Evolutionary conservation across 192 early-diverging fungal genomes (phyloP), one percentile per base, ranked within the genome.

Genomic region (Backusella parvicylindrica): DNA sequence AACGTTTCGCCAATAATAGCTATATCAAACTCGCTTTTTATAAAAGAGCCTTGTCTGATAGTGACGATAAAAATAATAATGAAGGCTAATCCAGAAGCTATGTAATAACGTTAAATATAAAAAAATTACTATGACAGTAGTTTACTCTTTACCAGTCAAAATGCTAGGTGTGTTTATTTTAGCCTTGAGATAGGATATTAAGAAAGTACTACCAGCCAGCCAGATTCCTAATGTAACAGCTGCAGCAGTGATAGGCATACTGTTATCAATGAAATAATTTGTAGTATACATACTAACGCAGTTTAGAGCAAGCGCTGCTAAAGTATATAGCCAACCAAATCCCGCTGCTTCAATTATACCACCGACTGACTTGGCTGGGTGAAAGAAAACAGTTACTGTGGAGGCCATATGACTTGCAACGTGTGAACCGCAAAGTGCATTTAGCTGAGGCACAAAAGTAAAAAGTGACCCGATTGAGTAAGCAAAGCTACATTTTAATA

Each of bases 381-480:
- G 88, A 74, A 89, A 92, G 77, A 91, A 94, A 9, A 94, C 86
- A 0, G 89, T 86, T 3, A 90, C 86, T 21, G 89, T 85, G 28
- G 90, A 90, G 12, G 91, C 90, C 67, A 94, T 75, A 72, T 92
- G 91, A 53, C 87, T 86, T 33, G 87, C 73, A 69, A 86, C 83
- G 74, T 81, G 80, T 53, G 86, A 85, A 1, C 84, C 77, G 15
- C 87, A 88, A 28, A 87, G 79, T 70, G 87, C 75, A 50, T 77
- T 76, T 26, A 88, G 76, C n/a, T 65, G 16, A 2, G 90, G 90
- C 4, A 87, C 79, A 79, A 91, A 92, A 11, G 91, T 84, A 70
- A 94, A 86, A 26, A 92, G 72, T 18, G 89, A 89, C 3, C 85
- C 92, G 32, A 91, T 26, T 3, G 86, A 75, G 73, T 90, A 92